phyloP scores from a whole-genome alignment of 352 stramenopile species.

The Halophytophthora batemanensis region DNA sequence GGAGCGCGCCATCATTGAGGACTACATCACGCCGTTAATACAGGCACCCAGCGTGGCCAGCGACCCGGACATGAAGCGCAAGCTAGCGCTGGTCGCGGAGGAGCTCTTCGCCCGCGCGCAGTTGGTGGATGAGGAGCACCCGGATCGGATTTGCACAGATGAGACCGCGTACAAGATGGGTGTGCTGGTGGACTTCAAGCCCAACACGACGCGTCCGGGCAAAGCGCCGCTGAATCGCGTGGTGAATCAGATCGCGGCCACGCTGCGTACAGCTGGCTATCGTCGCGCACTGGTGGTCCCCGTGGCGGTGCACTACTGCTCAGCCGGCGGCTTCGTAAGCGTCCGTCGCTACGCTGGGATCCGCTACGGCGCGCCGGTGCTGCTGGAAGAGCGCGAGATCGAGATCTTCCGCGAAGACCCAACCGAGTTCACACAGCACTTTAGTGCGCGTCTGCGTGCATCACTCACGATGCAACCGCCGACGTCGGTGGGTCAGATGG shows the following conservation, averaged over 20 bases:
- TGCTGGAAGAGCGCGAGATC: constrained; percentile 59
- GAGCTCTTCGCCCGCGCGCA: constrained; percentile 43
- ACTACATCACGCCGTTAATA: constrained; percentile 59
- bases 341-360: constrained; percentile 51
- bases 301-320: constrained; percentile 63
- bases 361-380: constrained; percentile 58
- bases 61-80: constrained; percentile 10
- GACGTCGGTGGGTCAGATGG: constrained; percentile 53
- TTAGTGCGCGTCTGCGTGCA: constrained; percentile 46
- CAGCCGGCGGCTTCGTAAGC: constrained; percentile 40
- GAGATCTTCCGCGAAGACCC: constrained; percentile 58
- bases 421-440: constrained; percentile 61
- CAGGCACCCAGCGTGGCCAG: constrained; percentile 12
- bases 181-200: constrained; percentile 50
- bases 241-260: constrained; percentile 46
- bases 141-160: constrained; percentile 32
- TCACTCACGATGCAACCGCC: constrained; percentile 63
- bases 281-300: constrained; percentile 54
- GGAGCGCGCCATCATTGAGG: constrained; percentile 49
- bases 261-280: constrained; percentile 35
- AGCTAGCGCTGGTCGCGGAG: constrained; percentile 26
- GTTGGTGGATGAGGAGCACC: constrained; percentile 35
- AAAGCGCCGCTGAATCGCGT: constrained; percentile 53
- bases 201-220: constrained; percentile 23
- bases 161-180: constrained; percentile 64